A percentile compares a stretch with the other conserved stretches of the same genome.
Evolutionary conservation across 108 stramenopile species (phyloP).

Genomic region (Hondaea fermentalgiana): DNA sequence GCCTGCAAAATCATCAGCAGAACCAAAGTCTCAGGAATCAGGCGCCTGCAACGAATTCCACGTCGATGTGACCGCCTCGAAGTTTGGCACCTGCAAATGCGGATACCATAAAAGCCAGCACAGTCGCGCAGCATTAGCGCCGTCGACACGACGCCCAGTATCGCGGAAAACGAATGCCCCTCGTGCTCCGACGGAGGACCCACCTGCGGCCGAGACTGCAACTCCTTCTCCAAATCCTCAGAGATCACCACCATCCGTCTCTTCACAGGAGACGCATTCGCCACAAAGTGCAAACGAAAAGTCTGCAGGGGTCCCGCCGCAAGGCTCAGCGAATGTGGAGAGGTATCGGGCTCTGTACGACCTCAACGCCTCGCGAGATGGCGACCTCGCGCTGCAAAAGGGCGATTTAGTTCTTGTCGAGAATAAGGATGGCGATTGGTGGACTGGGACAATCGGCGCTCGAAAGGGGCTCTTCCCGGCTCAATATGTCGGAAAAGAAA

Average conservation of each 20-base stretch:
- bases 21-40: neutral
- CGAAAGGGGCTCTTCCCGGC: neutral
- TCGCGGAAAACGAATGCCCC: too few species aligned
- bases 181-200: too few species aligned
- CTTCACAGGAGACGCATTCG: too few species aligned
- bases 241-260: too few species aligned
- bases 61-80: neutral
- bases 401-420: neutral
- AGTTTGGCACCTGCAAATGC: conserved; percentile 2
- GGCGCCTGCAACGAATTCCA: neutral
- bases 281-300: too few species aligned
- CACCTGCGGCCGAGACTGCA: too few species aligned
- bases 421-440: neutral
- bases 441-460: neutral
- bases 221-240: too few species aligned
- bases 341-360: neutral
- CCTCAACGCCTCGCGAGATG: neutral
- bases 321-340: neutral
- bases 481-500: neutral
- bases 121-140: neutral
- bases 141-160: neutral
- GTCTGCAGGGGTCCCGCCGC: neutral
- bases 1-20: too few species aligned
- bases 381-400: neutral
- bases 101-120: neutral